Evolutionary conservation across 371 early-diverging fungal genomes (phyloP).

Genomic region (Mortierella sp.): DNA sequence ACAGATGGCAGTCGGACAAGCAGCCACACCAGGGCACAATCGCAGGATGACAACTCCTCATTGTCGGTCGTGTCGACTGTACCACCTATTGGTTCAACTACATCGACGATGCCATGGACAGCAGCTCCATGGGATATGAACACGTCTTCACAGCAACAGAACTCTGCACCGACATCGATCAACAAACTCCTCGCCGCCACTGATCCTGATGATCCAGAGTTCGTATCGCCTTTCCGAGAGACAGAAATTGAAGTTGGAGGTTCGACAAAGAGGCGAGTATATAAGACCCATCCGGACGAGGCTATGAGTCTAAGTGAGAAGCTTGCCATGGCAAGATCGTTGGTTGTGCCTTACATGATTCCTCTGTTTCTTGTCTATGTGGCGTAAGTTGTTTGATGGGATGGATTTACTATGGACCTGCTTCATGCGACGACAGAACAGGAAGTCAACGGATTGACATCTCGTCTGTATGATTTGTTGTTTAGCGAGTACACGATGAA

Average conservation of each 20-base stretch:
- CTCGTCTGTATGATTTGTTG: no score
- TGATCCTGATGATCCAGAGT: constrained; percentile 35
- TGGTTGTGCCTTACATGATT: constrained; percentile 54
- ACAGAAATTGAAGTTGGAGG: constrained; percentile 11
- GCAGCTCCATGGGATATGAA: constrained; percentile 15
- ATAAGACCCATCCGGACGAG: constrained; percentile 25
- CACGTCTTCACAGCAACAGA: constrained; percentile 4
- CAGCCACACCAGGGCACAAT: background rate
- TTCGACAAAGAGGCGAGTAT: constrained; percentile 12
- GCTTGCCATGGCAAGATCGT: constrained; percentile 34
- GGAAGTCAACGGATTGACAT: no score
- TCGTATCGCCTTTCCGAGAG: constrained; percentile 42
- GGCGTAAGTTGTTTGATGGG: constrained; percentile 27
- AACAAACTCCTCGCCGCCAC: constrained; percentile 44
- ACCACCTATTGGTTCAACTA: background rate
- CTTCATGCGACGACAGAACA: no score
- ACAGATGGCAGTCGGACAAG: background rate
- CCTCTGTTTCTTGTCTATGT: constrained; percentile 57
- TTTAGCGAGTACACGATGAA: constrained; percentile 62
- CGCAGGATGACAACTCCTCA: background rate
- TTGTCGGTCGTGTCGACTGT: background rate
- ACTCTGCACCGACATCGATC: constrained; percentile 45
- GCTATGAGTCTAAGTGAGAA: constrained; percentile 51
- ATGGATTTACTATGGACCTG: background rate
- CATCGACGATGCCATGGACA: background rate